A percentile compares a stretch with the other conserved stretches of the same genome.
Conservation (phyloP, 2,329 filamentous ascomycete genomes). For the Fusarium sp. region DNA sequence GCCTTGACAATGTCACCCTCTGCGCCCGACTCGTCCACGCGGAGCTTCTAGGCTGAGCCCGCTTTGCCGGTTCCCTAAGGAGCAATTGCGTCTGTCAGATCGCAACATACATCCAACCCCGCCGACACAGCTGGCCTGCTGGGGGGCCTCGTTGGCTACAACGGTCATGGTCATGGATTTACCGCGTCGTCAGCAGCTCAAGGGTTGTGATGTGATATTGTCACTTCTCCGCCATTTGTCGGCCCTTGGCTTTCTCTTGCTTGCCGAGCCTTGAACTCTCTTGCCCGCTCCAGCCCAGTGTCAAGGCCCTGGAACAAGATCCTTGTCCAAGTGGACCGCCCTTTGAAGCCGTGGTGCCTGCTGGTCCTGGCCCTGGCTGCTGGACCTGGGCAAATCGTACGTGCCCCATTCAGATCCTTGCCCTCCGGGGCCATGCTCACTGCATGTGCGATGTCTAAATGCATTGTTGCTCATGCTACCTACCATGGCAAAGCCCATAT, state of each 20-base stretch:
- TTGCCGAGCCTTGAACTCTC: constrained; percentile 12
- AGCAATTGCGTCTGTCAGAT: constrained; percentile 26
- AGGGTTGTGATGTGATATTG: constrained; percentile 26
- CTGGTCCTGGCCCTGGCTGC: constrained; percentile 29
- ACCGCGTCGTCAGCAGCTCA: constrained; percentile 26
- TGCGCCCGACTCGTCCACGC: constrained; percentile 26
- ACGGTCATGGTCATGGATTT: neutral
- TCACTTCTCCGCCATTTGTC: constrained; percentile 34
- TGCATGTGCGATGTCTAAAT: constrained; percentile 38
- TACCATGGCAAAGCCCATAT: constrained; percentile 1
- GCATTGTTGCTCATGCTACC: constrained; percentile 39
- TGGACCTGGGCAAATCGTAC: constrained; percentile 30
- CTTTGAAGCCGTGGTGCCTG: constrained; percentile 36
- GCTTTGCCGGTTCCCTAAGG: constrained; percentile 16
- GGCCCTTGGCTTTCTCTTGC: constrained; percentile 18
- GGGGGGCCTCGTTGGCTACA: constrained; percentile 17
- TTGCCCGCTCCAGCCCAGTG: constrained; percentile 1
- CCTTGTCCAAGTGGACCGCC: constrained; percentile 22
- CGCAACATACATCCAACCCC: constrained; percentile 23
- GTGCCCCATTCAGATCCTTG: constrained; percentile 30
- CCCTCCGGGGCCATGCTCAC: constrained; percentile 22
- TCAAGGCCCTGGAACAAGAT: constrained; percentile 25
- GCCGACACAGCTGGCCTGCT: constrained; percentile 2
- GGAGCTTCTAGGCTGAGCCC: constrained; percentile 25
- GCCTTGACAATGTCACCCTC: constrained; percentile 20